Base-by-base conservation (phyloP, 257 asterid genomes). In the Jaltomata sinuosa region DNA sequence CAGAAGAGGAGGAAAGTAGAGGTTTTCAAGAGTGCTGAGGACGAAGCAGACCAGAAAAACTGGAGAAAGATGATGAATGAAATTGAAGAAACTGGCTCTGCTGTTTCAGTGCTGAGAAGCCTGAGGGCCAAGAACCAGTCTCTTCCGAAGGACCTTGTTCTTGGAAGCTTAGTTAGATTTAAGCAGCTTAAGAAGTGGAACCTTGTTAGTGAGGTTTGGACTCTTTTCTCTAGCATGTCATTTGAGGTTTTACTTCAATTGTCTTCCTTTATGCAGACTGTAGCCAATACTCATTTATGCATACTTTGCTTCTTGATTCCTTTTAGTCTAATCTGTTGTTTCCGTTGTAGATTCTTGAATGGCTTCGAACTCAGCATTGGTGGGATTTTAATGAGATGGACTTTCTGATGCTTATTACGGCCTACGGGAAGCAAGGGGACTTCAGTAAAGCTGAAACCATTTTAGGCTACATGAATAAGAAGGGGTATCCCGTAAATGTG, bases 171-270 rank as follows among this genome's bases (percentile, higher is more conserved):
- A 50, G 87, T 93, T 85, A 91, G 98, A 87, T 97, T 97, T 85
- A 97, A 97, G 90, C 99, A 97, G 92, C 97, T 95, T 87, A 95
- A 91, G 94, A 97, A 94, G 85, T 95, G 99, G 99, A 89, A 92
- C 89, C 94, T 95, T 86, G 98, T 97, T 82, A 62, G 96, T 85
- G 98, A 97, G 99, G 99, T 96, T 88, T 76, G 82, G 67, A 36
- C 47, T 49, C 42, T 77, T 49, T 45, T 49, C 62, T 18, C 64
- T 16, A 36, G 61, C 62, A 77, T 77, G 79, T 29, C 19, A 31
- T 8, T 49, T 65, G 34, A 49, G 10, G 36, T 27, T 77, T 27
- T 45, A 27, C 62, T 16, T 27, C 6, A 27, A 29, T 0, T 77
- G 11, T 29, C 82, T 49, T 31, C 64, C 62, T 77, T 47, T 77